Conservation (phyloP, 495 filamentous ascomycete species). For the Penicillium antarcticum region DNA sequence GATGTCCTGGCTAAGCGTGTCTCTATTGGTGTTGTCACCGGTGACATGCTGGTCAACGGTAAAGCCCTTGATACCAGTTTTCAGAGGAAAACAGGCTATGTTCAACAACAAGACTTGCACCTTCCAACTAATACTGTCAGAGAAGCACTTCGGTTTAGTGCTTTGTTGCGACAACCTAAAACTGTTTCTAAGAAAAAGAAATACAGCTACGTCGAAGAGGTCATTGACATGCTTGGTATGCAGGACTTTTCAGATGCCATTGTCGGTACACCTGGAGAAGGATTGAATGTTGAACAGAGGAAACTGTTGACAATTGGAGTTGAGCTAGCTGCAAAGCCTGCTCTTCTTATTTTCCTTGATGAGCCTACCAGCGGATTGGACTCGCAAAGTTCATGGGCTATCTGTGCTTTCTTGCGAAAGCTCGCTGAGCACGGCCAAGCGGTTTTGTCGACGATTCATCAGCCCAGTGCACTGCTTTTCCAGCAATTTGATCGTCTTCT, state of each 20-base stretch:
- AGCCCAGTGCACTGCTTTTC: constrained; percentile 88
- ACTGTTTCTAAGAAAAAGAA: constrained; percentile 43
- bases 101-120: constrained; percentile 91
- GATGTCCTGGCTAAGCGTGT: constrained; percentile 58
- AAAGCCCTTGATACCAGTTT: constrained; percentile 66
- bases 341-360: constrained; percentile 89
- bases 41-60: constrained; percentile 55
- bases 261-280: constrained; percentile 44
- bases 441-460: constrained; percentile 91
- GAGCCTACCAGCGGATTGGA: constrained; percentile 88
- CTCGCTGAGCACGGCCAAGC: constrained; percentile 84
- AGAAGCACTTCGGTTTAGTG: constrained; percentile 78
- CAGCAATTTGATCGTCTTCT: constrained; percentile 88
- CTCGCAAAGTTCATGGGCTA: constrained; percentile 82
- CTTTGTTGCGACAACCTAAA: constrained; percentile 77
- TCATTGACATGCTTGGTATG: constrained; percentile 53
- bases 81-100: constrained; percentile 88
- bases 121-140: constrained; percentile 78
- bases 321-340: constrained; percentile 86
- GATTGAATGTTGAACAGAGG: constrained; percentile 89
- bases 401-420: constrained; percentile 77
- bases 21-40: constrained; percentile 50
- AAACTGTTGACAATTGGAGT: constrained; percentile 90
- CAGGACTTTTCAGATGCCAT: constrained; percentile 43
- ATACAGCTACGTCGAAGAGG: constrained; percentile 47